phyloP scores from a whole-genome alignment of 805 yeast genomes.

The Candida chilensis region DNA sequence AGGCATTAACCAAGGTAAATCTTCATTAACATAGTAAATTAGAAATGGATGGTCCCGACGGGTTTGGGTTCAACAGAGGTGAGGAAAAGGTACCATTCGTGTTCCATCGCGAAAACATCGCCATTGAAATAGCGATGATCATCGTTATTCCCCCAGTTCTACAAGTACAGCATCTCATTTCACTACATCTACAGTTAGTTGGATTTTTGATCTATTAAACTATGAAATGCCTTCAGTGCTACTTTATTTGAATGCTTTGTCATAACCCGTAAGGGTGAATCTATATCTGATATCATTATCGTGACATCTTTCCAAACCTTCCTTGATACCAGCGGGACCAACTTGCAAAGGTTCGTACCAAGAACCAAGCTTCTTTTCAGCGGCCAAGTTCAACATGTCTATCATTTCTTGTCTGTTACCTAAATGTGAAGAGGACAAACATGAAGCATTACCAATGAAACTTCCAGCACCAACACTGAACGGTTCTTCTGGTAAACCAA shows the following conservation, averaged over 20 bases:
- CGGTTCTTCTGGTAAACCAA: slow-evolving; percentile 3
- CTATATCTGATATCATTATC: slow-evolving; percentile 26
- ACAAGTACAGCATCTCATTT: too few relatives aligned
- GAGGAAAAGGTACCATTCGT: too few relatives aligned
- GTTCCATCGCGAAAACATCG: too few relatives aligned
- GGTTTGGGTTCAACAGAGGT: too few relatives aligned
- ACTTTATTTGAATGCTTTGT: slow-evolving; percentile 33
- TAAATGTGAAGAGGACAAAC: slow-evolving; percentile 17
- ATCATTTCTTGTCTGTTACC: slow-evolving; percentile 24
- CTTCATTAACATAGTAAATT: too few relatives aligned
- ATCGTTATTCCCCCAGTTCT: too few relatives aligned
- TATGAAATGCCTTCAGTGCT: too few relatives aligned
- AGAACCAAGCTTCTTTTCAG: slow-evolving; percentile 20
- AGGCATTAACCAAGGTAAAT: too few relatives aligned
- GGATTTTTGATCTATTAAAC: too few relatives aligned
- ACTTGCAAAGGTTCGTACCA: slow-evolving; percentile 25
- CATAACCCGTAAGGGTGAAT: slow-evolving; percentile 31
- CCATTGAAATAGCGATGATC: too few relatives aligned
- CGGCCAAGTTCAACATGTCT: slow-evolving; percentile 26
- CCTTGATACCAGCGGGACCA: slow-evolving; percentile 16
- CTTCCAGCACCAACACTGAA: slow-evolving; percentile 10
- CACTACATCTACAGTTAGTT: too few relatives aligned
- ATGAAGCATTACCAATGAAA: slow-evolving; percentile 16
- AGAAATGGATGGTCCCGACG: too few relatives aligned
- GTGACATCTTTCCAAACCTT: slow-evolving; percentile 21